Conservation (phyloP, 2,329 filamentous ascomycete species). For the Purpureocillium lavendulum region DNA sequence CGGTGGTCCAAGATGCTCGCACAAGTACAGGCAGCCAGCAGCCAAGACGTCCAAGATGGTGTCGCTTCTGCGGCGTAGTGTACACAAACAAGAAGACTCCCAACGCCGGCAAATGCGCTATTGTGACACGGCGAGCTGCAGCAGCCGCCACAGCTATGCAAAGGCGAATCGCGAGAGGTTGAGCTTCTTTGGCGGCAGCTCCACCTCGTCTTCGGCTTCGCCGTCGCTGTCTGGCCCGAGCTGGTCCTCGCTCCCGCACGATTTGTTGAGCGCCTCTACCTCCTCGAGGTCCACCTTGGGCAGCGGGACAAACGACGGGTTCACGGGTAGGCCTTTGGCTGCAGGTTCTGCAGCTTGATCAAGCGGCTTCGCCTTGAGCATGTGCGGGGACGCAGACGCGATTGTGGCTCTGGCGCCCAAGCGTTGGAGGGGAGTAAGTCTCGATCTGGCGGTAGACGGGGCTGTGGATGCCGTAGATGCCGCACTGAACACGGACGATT, state of each 20-base stretch:
- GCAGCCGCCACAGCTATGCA: constrained; percentile 10
- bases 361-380: constrained; percentile 17
- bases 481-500: constrained; percentile 26
- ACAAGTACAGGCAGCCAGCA: too few relatives aligned
- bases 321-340: constrained; percentile 31
- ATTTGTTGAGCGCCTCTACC: constrained; percentile 39
- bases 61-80: too few relatives aligned
- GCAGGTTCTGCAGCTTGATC: constrained; percentile 16
- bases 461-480: constrained; percentile 30
- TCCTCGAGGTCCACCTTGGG: constrained; percentile 46
- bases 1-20: too few relatives aligned
- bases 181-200: constrained; percentile 24
- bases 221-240: constrained; percentile 44
- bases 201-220: constrained; percentile 32
- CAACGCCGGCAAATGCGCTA: background rate
- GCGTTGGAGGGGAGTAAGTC: constrained; percentile 45
- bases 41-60: too few relatives aligned
- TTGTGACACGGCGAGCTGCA: background rate
- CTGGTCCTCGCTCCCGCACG: constrained; percentile 47
- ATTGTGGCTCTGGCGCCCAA: constrained; percentile 37
- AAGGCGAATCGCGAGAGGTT: constrained; percentile 43
- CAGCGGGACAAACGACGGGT: constrained; percentile 46
- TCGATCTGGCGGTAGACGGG: constrained; percentile 32
- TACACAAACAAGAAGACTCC: too few relatives aligned
- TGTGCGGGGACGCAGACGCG: constrained; percentile 16